These are phyloP conservation scores for Zanthoxylum bungeanum DNA, from an alignment of 345 rosid genomes.

Conservation along the genomic window DNA sequence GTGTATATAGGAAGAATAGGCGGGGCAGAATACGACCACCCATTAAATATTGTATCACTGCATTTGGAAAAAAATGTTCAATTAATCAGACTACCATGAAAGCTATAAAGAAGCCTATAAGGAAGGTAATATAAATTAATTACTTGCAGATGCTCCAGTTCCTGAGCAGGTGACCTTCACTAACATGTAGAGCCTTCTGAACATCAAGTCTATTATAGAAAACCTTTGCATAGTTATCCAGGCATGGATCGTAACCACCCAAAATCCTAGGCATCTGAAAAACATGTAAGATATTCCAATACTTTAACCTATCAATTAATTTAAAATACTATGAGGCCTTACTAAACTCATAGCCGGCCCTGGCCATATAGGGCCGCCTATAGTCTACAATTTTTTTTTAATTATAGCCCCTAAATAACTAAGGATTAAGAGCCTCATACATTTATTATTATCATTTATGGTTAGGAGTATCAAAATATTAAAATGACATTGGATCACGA, in stretches of 20 bases:
- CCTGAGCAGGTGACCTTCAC: slow-evolving; percentile 52
- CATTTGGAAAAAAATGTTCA: slow-evolving; percentile 4
- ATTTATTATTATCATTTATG: too few relatives aligned
- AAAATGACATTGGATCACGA: slow-evolving; percentile 33
- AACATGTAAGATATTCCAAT: neutral
- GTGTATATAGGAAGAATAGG: slow-evolving; percentile 83
- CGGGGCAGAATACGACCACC: slow-evolving; percentile 50
- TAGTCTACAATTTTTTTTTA: too few relatives aligned
- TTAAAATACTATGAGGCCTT: neutral
- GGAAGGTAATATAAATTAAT: too few relatives aligned
- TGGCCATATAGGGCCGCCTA: too few relatives aligned
- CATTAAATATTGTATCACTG: slow-evolving; percentile 49
- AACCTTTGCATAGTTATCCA: slow-evolving; percentile 61
- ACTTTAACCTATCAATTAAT: neutral
- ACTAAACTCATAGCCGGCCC: too few relatives aligned
- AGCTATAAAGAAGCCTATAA: neutral
- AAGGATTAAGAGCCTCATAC: too few relatives aligned
- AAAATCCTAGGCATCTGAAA: slow-evolving; percentile 73
- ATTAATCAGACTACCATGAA: neutral
- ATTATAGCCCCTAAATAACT: too few relatives aligned
- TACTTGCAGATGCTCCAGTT: slow-evolving; percentile 99
- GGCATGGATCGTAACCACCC: slow-evolving; percentile 89
- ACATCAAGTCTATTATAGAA: slow-evolving; percentile 79
- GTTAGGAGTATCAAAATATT: too few relatives aligned
- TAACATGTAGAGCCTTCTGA: slow-evolving; percentile 83